Evolutionary conservation across 495 filamentous ascomycete species (phyloP), one percentile per base, ranked within the genome.

Genomic region (Polyplosphaeria fusca): DNA sequence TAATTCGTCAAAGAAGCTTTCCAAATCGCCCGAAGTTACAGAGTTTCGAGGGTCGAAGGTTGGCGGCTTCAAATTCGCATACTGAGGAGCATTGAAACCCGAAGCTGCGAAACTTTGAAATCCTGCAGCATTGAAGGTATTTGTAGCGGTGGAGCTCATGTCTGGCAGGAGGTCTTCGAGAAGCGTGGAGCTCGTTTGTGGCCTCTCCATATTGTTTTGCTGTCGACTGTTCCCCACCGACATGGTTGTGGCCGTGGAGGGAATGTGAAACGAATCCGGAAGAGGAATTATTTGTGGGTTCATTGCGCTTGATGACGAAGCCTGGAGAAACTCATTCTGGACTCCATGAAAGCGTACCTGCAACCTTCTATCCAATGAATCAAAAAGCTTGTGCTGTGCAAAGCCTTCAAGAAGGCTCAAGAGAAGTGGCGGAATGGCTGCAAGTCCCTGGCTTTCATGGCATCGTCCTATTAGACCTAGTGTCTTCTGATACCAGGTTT

Each of bases 1-100:
- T 2, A 68, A 22, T 26, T 68, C 66, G 20, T 67, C 67, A 32
- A 69, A 70, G 37, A 69, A 60, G 5, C 12, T 51, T 30, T 65
- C 63, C 3, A 65, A 14, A 28, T 65, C 63, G 3, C 46, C 20
- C 9, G 58, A 39, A 13, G 41, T 26, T 1, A 42, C 32, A 2
- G 58, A 47, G 28, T 52, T 52, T 19, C 28, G 46, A 28, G 18
- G 51, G 24, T 61, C 25, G 1, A 61, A 39, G 22, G 28, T 44
- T 50, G 4, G 20, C 26, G 23, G 5, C n/a, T n/a, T n/a, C n/a
- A n/a, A n/a, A 25, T 12, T 56, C 51, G 18, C 38, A 39, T 40
- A 43, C 5, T 38, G 38, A 13, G 52, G 25, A 11, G 27, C 30
- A n/a, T 42, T 30, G 20, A 54, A 40, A 23, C 24, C 43, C n/a